Percentiles rank a stretch among this genome's conserved stretches.
Evolutionary conservation across 1,139 yeast genomes (phyloP).

Genomic region (Yamadazyma mexicana): DNA sequence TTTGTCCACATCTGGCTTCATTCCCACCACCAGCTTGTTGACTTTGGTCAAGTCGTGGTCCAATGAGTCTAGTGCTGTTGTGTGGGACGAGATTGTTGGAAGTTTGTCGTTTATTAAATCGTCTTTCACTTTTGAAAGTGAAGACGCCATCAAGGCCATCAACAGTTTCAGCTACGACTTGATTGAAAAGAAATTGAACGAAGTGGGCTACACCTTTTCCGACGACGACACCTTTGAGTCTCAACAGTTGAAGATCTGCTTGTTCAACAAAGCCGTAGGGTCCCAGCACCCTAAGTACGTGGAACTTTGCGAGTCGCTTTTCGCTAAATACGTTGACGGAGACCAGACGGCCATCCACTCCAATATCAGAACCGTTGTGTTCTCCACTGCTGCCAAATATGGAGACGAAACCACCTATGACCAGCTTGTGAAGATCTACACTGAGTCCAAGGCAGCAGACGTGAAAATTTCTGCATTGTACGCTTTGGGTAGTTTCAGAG

Average conservation of each 20-base stretch:
- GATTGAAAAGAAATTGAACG: constrained; percentile 55
- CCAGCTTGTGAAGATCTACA: constrained; percentile 61
- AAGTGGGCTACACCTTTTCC: constrained; percentile 70
- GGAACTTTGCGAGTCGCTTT: constrained; percentile 54
- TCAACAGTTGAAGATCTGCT: constrained; percentile 71
- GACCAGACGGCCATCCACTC: constrained; percentile 76
- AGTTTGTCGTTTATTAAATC: constrained; percentile 56
- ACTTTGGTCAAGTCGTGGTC: constrained; percentile 69
- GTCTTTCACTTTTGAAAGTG: constrained; percentile 73
- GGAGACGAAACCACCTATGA: constrained; percentile 70
- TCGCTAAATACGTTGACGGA: constrained; percentile 61
- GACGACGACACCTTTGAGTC: constrained; percentile 65
- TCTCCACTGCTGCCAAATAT: constrained; percentile 61
- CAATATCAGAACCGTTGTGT: constrained; percentile 72
- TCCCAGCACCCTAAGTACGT: constrained; percentile 58
- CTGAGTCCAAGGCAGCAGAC: constrained; percentile 64
- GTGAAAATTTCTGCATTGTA: constrained; percentile 78
- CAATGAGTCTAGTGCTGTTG: constrained; percentile 67
- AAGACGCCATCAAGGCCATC: constrained; percentile 54
- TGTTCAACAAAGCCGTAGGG: constrained; percentile 69
- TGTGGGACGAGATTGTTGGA: constrained; percentile 70
- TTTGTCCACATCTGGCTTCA: constrained; percentile 70
- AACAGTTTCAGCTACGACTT: constrained; percentile 60
- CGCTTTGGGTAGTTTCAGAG: constrained; percentile 70
- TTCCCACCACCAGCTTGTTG: constrained; percentile 65